Conservation (phyloP, 2,329 filamentous ascomycete genomes). For the Cercospora citrullina region DNA sequence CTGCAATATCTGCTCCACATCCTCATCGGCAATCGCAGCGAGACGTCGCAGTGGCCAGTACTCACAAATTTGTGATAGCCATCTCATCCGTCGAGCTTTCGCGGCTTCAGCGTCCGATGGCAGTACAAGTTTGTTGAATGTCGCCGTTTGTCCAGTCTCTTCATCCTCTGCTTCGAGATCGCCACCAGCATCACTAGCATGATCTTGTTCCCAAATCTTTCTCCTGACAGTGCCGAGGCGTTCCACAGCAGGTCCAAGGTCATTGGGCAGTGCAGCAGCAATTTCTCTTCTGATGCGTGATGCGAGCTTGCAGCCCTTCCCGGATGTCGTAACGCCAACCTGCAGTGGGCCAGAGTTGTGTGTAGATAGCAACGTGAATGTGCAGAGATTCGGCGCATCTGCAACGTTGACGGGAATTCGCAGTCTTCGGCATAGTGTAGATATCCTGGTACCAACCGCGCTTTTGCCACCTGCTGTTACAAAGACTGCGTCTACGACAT, state of each 20-base stretch:
- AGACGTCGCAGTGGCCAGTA: slow-evolving; percentile 92
- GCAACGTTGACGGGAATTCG: slow-evolving; percentile 92
- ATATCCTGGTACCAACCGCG: slow-evolving; percentile 61
- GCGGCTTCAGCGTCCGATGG: slow-evolving; percentile 71
- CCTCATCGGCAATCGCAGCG: slow-evolving; percentile 74
- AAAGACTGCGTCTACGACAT: slow-evolving; percentile 88
- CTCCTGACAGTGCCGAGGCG: slow-evolving; percentile 72
- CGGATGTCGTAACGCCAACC: slow-evolving; percentile 93
- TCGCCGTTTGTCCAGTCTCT: slow-evolving; percentile 71
- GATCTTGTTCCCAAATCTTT: slow-evolving; percentile 73
- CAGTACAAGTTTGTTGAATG: slow-evolving; percentile 79
- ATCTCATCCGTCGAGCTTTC: slow-evolving; percentile 81
- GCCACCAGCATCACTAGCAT: slow-evolving; percentile 51
- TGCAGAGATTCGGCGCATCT: slow-evolving; percentile 82
- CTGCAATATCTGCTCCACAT: slow-evolving; percentile 73
- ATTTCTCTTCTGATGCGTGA: slow-evolving; percentile 87
- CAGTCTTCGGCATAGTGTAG: slow-evolving; percentile 70
- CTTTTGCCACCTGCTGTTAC: slow-evolving; percentile 64
- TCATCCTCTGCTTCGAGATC: slow-evolving; percentile 55
- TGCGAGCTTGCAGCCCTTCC: slow-evolving; percentile 89
- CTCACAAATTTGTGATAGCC: slow-evolving; percentile 95
- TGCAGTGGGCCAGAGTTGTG: slow-evolving; percentile 89
- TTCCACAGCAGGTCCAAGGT: slow-evolving; percentile 74
- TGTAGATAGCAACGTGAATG: slow-evolving; percentile 85
- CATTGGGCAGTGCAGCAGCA: slow-evolving; percentile 71